Percentiles rank a stretch among this genome's conserved stretches.
phyloP scores from a whole-genome alignment of 441 rosid genomes.

The Corymbia calophylla region DNA sequence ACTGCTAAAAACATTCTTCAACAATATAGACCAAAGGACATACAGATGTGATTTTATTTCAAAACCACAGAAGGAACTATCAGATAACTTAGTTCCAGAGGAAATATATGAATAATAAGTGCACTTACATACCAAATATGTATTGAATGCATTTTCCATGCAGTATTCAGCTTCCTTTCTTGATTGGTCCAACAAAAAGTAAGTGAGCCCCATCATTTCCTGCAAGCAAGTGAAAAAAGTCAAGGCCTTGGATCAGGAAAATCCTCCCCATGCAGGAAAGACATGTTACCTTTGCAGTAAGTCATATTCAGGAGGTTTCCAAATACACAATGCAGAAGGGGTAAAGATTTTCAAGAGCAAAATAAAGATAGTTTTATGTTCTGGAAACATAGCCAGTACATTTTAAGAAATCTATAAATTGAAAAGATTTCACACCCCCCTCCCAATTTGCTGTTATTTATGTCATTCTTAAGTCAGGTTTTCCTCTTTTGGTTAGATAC shows the following conservation, averaged over 20 bases:
- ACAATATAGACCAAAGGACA: background rate
- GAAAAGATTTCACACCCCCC: background rate
- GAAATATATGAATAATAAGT: background rate
- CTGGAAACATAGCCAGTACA: background rate
- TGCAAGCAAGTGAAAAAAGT: slow-evolving; percentile 23
- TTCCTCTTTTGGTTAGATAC: background rate
- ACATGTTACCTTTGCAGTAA: background rate
- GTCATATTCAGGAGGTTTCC: background rate
- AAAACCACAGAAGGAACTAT: background rate
- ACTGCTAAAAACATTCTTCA: background rate
- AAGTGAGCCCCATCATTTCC: slow-evolving; percentile 99
- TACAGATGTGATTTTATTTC: background rate
- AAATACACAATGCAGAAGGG: background rate
- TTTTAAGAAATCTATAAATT: background rate
- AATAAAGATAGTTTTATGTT: background rate
- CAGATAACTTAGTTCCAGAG: background rate
- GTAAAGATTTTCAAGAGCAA: background rate
- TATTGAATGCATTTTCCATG: slow-evolving; percentile 97
- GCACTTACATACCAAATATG: slow-evolving; percentile 66
- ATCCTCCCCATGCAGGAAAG: background rate
- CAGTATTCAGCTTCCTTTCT: slow-evolving; percentile 93
- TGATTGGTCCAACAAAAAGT: slow-evolving; percentile 95
- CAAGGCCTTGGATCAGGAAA: background rate
- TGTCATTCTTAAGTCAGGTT: background rate
- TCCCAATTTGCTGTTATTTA: background rate